Conservation (phyloP, 2,329 filamentous ascomycete species). For the Claviceps fusiformis region DNA sequence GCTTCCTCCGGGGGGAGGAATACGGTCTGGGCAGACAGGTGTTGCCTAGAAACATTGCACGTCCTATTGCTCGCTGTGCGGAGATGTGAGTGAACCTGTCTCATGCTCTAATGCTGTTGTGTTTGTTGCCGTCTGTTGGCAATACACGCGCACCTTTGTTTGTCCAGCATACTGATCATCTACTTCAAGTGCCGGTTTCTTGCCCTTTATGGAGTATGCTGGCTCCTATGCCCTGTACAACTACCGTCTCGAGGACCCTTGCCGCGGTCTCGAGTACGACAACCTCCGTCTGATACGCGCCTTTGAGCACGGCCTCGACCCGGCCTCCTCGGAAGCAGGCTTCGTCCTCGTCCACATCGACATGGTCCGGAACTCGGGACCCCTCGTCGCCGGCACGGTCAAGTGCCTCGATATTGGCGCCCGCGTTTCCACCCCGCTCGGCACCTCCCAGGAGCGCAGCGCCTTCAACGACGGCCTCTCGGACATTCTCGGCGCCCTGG, state of each 20-base stretch:
- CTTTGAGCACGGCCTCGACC: slow-evolving; percentile 81
- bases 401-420: slow-evolving; percentile 46
- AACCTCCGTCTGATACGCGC: slow-evolving; percentile 77
- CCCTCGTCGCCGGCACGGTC: slow-evolving; percentile 60
- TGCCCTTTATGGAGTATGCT: slow-evolving; percentile 83
- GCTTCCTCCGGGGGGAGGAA: slow-evolving; percentile 52
- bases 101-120: too few relatives aligned
- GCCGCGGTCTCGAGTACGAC: slow-evolving; percentile 42
- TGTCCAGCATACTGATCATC: background rate
- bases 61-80: slow-evolving; percentile 71
- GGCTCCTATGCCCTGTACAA: slow-evolving; percentile 57
- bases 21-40: slow-evolving; percentile 68
- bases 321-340: slow-evolving; percentile 77
- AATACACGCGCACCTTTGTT: too few relatives aligned
- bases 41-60: slow-evolving; percentile 61
- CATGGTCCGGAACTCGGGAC: slow-evolving; percentile 80
- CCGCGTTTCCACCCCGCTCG: slow-evolving; percentile 14
- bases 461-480: slow-evolving; percentile 51
- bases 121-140: background rate
- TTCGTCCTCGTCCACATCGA: slow-evolving; percentile 94
- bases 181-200: slow-evolving; percentile 50
- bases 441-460: slow-evolving; percentile 26
- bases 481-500: slow-evolving; percentile 43
- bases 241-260: slow-evolving; percentile 46
- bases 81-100: slow-evolving; percentile 53